Evolutionary conservation across 1,139 yeast species (phyloP), one percentile per base, ranked within the genome.

Genomic region (Yamadazyma buinensis): DNA sequence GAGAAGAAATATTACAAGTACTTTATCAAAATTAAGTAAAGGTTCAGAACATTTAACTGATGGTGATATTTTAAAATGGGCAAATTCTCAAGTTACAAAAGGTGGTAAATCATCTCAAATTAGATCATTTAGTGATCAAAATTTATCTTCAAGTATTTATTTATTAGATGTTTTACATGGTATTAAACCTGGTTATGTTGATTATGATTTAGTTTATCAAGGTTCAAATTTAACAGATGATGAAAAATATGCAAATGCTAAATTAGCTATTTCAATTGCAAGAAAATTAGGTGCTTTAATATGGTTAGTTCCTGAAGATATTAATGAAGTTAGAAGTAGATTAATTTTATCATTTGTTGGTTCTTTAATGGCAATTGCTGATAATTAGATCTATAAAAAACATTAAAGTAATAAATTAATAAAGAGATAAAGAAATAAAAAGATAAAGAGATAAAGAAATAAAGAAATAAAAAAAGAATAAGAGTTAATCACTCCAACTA

Each of bases 221-320:
- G 95, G 95, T 22, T 58, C 62, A 30, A 76, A 83, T 23, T 45
- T 64, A 20, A 44, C 61, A 5, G 95, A 84, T 22, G 97, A 88
- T 44, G 95, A 88, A 49, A 77, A 74, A 55, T 86, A 87, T 52
- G 95, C 96, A 28, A 92, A 92, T 58, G 97, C 98, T 22, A 85
- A 85, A 66, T 76, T 92, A 60, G 98, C 98, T 20, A 92, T 92
- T 58, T 92, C 98, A 2, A 92, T 92, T 55, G 98, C 98, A 24
- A 84, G 99, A 75, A 92, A 94, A 62, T 68, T 92, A 48, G 99
- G 99, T 40, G 98, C 97, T 29, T 78, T 94, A 58, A 92, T 92
- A 52, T 92, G 97, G 97, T 74, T 92, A 51, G 96, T 92, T 20
- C 99, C 99, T n/a, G 99, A 92, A 62, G 99, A 92, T 67, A 92